Evolutionary conservation across 2,329 filamentous ascomycete genomes (phyloP), one percentile per base, ranked within the genome.

Genomic region (Fusarium sp.): DNA sequence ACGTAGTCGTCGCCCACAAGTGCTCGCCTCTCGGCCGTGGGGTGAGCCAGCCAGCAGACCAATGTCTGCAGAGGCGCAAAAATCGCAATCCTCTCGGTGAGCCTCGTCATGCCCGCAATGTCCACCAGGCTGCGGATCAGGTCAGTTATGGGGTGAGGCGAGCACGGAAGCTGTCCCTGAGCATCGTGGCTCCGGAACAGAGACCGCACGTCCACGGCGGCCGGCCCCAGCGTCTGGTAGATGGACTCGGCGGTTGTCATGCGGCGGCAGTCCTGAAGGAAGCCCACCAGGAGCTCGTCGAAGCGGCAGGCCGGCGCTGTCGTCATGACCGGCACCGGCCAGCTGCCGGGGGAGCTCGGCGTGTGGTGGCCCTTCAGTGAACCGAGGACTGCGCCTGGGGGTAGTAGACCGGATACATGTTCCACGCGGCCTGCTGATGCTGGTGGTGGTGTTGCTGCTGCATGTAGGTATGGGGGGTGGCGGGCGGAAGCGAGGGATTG

Each of bases 331-430:
- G 81, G 80, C 52, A 81, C 68, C 69, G 83, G 81, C 82, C 82
- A 82, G 50, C 64, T 41, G 60, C 52, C 14, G 34, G 45, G 59
- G 74, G 74, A 73, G 66, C 67, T 65, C 77, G 48, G 54, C 71
- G 39, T 18, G 41, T n/a, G 64, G 25, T 77, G 78, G 68, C 43
- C 72, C 59, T 76, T 81, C 79, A 81, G 66, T 81, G 80, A 58
- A 81, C 80, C 72, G 80, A 81, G 63, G 80, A 80, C 63, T 80
- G 78, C 20, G 78, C 76, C 66, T 81, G 80, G 16, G 77, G 76
- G 69, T 82, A 82, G 76, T 81, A 81, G 71, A 82, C 75, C 64
- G 77, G 79, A 70, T 82, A 82, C 77, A 82, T 80, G 73, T 76
- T 79, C 80, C 80, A 82, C 18, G 77, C 74, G 43, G 76, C 74